phyloP scores from a whole-genome alignment of 345 rosid species.

The Moringa oleifera region DNA sequence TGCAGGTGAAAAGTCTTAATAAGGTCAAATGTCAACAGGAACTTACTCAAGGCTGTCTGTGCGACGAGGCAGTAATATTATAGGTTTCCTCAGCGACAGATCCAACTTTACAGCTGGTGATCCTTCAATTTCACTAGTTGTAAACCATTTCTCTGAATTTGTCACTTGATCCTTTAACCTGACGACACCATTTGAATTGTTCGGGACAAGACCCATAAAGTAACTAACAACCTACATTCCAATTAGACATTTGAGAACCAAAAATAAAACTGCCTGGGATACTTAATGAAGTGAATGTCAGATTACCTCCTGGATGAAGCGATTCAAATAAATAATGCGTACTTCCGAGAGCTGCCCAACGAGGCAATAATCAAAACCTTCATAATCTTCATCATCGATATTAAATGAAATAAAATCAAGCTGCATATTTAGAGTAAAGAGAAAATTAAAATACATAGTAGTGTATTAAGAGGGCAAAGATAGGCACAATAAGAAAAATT shows the following conservation, averaged over 20 bases:
- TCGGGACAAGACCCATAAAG: constrained; percentile 90
- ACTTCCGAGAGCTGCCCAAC: constrained; percentile 96
- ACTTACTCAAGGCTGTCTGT: constrained; percentile 93
- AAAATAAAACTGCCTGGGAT: constrained; percentile 4
- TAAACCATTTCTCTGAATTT: constrained; percentile 85
- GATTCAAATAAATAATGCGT: constrained; percentile 85
- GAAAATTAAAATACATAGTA: no score
- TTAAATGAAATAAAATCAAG: constrained; percentile 81
- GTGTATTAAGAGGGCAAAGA: no score
- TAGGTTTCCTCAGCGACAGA: constrained; percentile 85
- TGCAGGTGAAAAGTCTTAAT: background rate
- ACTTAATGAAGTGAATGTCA: constrained; percentile 2
- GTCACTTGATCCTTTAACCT: constrained; percentile 81
- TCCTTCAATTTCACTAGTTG: constrained; percentile 85
- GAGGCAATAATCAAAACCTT: constrained; percentile 87
- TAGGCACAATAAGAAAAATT: no score
- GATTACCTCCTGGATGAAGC: constrained; percentile 95
- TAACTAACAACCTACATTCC: constrained; percentile 64
- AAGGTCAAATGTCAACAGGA: constrained; percentile 15
- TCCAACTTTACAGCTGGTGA: constrained; percentile 91
- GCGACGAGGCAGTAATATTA: constrained; percentile 90
- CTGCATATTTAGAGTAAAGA: constrained; percentile 37
- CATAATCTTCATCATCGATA: constrained; percentile 73
- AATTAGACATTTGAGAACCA: constrained; percentile 27
- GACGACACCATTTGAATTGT: constrained; percentile 53